Evolutionary conservation across 2,329 filamentous ascomycete species (phyloP), one percentile per base, ranked within the genome.

Genomic region (Claviceps citrina): DNA sequence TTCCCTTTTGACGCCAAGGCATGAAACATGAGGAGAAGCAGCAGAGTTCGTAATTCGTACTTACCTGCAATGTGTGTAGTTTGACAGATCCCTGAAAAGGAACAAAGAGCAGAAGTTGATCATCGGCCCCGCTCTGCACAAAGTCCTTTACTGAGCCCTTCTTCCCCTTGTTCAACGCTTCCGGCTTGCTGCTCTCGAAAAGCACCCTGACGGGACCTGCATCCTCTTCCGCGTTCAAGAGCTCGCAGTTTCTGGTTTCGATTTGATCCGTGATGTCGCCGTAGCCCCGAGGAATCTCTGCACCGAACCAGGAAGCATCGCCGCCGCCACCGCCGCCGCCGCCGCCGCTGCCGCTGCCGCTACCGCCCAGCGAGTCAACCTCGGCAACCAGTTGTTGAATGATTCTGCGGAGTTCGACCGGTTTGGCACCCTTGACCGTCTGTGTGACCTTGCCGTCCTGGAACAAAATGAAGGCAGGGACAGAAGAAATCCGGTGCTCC

Each of bases 41-140:
- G 18, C 31, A n/a, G n/a, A n/a, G n/a, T n/a, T n/a, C n/a, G n/a
- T n/a, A n/a, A 16, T 16, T 10, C 3, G 18, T 19, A 47, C 62
- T 43, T 62, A 75, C 75, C 66, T 80, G 76, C 25, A 81, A 63
- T 9, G 85, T 87, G 63, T 95, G 89, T 38, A 96, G 71, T 67
- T 96, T 98, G 48, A 94, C 59, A 36, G 78, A 84, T 25, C 81
- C 76, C 59, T 87, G 81, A 64, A 98, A 94, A 1, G 91, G 89
- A 42, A 93, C 70, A 61, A 80, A 96, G 35, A 98, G 71, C 72
- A 96, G 83, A 46, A 98, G 67, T 67, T 98, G 91, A 64, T 96
- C 87, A 56, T 98, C 91, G 27, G 89, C 93, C 55, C 95, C 89
- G 59, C 85, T 95, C 67, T 95, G 84, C 18, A 96, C 78, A 80